Evolutionary conservation across 176 grass and related monocot species (phyloP), one percentile per base, ranked within the genome.

Genomic region (Rhipidocladum racemiflorum): DNA sequence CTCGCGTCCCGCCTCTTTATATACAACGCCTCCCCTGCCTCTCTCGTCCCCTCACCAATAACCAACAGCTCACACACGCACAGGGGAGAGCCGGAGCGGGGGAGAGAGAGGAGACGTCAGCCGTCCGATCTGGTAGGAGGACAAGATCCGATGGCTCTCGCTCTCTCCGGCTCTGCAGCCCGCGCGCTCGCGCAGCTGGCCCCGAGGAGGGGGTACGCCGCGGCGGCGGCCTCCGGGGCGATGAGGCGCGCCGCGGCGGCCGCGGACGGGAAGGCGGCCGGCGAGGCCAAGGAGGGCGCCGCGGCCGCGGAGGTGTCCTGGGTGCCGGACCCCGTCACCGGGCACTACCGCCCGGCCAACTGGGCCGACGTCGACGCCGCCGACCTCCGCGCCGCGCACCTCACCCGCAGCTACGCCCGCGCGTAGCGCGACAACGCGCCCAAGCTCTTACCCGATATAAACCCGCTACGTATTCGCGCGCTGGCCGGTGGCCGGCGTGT

Each of bases 241-340:
- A 77, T 81, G 76, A 61, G 84, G 75, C 74, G 84, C 20, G 27
- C 84, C 6, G 77, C 46, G 54, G 74, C 70, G 10, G 71, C 36
- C 38, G 44, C 73, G 1, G 87, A 91, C 17, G 81, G 79, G 18
- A 84, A 62, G 7, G 84, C 44, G 0, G 54, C 35, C 0, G 78
- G 65, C 1, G 78, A 85, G 83, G 74, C 79, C 24, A 85, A 84
- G 86, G 70, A 91, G 21, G 70, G 76, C 32, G 72, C 27, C 39
- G 20, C 66, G 36, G 76, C 78, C 10, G 32, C 56, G 18, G 77
- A 81, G 74, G 65, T 65, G 8, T 74, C 92, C 1, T 94, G 92
- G 92, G 77, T 92, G 6, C 92, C 92, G 0, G 92, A 94, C 82
- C 92, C 92, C 17, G 86, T 94, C 3, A 94, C 89, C 2, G 92